Evolutionary conservation across 345 rosid species (phyloP), one percentile per base, ranked within the genome.

Genomic region (Lepidium sativum): DNA sequence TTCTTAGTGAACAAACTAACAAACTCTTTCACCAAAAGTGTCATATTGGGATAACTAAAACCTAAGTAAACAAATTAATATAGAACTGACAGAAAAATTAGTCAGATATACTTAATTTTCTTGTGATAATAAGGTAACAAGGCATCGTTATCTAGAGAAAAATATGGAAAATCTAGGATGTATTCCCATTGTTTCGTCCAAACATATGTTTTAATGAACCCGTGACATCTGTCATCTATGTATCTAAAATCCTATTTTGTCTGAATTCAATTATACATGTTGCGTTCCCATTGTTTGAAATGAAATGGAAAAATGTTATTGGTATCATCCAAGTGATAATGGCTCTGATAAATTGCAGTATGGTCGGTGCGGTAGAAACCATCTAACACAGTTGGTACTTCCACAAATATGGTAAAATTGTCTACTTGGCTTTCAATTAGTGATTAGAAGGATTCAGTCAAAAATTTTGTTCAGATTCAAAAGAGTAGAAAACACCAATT

Each of bases 171-270:
- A 7, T 29, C 13, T 48, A 20, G 9, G 54, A 41, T n/a, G 6
- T 40, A 32, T 67, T 69, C 8, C 7, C 29, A 27, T 27, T 20
- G 34, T 39, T 52, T 41, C 41, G 43, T 47, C 41, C 33, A 55
- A 55, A 4, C 51, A 38, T 54, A 17, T 31, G 37, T 67, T 23
- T 34, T 9, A 2, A 27, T 5, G 37, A 51, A 60, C 67, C 73
- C 61, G 67, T 69, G 73, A 69, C 39, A 69, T 21, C 52, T 42
- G 50, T 60, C 39, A 69, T 32, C 67, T 60, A 51, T 60, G n/a
- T 60, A 39, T 29, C 74, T 61, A 69, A 42, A 60, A 23, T 12
- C 21, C 42, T 61, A 18, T 69, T 69, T 69, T 61, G 68, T 43
- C 62, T 61, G 62, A 69, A 43, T 23, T 69, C 54, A 52, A 16